A percentile compares a stretch with the other conserved stretches of the same genome.
Evolutionary conservation across 441 rosid genomes (phyloP).

Genomic region (Syzygium syzygioides): DNA sequence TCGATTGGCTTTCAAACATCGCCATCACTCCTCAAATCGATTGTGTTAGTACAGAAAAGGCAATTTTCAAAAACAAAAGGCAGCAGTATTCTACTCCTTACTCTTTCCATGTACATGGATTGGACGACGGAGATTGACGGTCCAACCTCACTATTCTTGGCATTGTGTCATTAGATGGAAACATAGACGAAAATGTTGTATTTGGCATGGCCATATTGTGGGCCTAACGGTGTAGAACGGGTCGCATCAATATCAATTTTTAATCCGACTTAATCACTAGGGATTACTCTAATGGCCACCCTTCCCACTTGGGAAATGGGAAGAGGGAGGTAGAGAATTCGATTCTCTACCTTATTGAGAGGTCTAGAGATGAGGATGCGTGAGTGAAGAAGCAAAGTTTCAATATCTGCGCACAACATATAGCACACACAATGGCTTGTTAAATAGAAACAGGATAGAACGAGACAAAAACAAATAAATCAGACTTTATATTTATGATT

Average conservation of each 20-base stretch:
- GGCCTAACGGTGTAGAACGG: background rate
- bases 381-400: too few species aligned
- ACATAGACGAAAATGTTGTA: background rate
- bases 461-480: too few species aligned
- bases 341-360: too few species aligned
- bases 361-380: too few species aligned
- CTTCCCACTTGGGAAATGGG: too few species aligned
- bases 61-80: background rate
- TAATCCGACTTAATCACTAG: background rate
- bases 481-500: background rate
- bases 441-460: too few species aligned
- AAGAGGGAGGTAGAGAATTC: too few species aligned
- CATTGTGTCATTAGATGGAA: background rate
- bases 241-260: background rate
- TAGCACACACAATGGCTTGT: too few species aligned
- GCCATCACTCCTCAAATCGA: accelerated
- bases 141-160: background rate
- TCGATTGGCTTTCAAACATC: background rate
- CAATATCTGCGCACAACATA: too few species aligned
- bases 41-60: background rate
- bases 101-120: background rate
- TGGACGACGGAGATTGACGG: background rate
- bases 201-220: background rate
- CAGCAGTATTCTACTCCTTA: background rate
- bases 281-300: too few species aligned